phyloP scores from a whole-genome alignment of 805 yeast species.

The Clavispora phyllophila region DNA sequence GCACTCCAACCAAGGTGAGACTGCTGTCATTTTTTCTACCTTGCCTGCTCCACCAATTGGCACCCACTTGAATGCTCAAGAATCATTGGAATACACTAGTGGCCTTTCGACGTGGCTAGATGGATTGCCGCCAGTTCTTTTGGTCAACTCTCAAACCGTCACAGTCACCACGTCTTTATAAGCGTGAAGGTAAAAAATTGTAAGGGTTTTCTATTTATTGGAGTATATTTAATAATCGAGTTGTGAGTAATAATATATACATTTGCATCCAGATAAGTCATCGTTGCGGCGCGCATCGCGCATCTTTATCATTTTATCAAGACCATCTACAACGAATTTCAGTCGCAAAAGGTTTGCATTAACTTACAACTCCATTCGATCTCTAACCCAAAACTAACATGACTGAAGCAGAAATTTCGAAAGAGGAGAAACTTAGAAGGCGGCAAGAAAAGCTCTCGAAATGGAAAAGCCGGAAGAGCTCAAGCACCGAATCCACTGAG shows the following conservation, averaged over 20 bases:
- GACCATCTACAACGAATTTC: not conserved
- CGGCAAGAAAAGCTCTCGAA: slow-evolving; percentile 52
- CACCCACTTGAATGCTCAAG: slow-evolving; percentile 65
- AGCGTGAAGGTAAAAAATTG: not conserved
- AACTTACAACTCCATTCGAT: not conserved
- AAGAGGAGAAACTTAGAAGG: slow-evolving; percentile 30
- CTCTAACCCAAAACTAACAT: slow-evolving; percentile 9
- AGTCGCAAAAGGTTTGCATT: not conserved
- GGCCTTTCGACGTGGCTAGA: slow-evolving; percentile 77
- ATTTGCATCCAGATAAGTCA: too few relatives aligned
- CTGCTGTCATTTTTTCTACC: slow-evolving; percentile 82
- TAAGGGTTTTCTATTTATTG: too few relatives aligned
- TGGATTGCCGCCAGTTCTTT: slow-evolving; percentile 74
- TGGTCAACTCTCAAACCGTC: slow-evolving; percentile 88
- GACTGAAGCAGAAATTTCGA: slow-evolving; percentile 12
- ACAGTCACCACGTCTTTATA: slow-evolving; percentile 92
- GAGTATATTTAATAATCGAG: too few relatives aligned
- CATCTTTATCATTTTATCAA: not conserved
- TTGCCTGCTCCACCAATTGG: slow-evolving; percentile 85
- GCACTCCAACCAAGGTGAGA: slow-evolving; percentile 44
- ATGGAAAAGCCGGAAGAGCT: slow-evolving; percentile 56
- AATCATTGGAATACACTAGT: slow-evolving; percentile 68
- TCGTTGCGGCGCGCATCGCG: not conserved
- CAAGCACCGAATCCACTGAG: slow-evolving; percentile 9
- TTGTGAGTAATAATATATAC: too few relatives aligned